Percentiles rank a stretch among this genome's conserved stretches.
These are phyloP conservation scores for Trichoderma pleuroti DNA, from an alignment of 2,329 filamentous ascomycete species.

Conservation along the genomic window DNA sequence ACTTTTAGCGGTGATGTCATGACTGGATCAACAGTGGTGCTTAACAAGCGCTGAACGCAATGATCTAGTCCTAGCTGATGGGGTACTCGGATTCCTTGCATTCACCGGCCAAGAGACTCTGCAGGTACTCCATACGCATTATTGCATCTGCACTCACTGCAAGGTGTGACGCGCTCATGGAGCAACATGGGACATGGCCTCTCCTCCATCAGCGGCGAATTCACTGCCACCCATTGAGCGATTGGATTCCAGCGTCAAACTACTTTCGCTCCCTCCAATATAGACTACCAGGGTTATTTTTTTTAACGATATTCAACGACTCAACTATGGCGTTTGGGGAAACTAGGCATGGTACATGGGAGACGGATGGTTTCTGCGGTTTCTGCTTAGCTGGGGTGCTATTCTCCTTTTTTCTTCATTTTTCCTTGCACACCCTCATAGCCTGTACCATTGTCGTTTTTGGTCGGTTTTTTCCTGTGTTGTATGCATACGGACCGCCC, in stretches of 20 bases:
- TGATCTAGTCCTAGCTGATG: background rate
- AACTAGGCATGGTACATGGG: slow-evolving; percentile 3
- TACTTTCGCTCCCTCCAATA: background rate
- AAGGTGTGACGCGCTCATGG: background rate
- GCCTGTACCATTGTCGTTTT: background rate
- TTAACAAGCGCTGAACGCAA: slow-evolving; percentile 14
- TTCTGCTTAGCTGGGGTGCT: slow-evolving; percentile 3
- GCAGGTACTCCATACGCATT: background rate
- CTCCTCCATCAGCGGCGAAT: background rate
- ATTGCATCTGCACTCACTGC: background rate
- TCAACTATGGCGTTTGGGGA: slow-evolving; percentile 5
- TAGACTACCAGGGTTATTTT: slow-evolving; percentile 3
- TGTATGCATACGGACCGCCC: background rate
- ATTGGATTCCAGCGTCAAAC: background rate
- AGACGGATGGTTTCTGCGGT: background rate
- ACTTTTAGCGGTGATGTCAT: slow-evolving; percentile 38
- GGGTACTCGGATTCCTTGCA: background rate
- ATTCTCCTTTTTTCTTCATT: background rate
- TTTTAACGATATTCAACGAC: slow-evolving; percentile 13
- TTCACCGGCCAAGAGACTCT: background rate
- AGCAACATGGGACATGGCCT: background rate
- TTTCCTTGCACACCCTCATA: background rate
- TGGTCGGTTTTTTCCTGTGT: background rate
- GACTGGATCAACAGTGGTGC: slow-evolving; percentile 12
- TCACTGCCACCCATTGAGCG: background rate